phyloP scores from a whole-genome alignment of 768 basidiomycete species.

The Plicaturopsis crispa region DNA sequence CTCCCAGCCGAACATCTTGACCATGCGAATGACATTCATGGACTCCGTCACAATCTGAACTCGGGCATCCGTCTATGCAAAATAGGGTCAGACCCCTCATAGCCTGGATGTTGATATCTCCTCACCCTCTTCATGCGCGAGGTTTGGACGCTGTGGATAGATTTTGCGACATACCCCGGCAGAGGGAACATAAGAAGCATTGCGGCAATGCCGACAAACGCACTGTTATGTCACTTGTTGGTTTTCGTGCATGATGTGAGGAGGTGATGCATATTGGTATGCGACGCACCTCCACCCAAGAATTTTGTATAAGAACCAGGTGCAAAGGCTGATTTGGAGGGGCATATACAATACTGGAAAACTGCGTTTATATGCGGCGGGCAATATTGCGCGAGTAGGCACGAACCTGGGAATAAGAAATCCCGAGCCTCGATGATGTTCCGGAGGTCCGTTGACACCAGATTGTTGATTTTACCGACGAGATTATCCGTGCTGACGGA shows the following conservation, averaged over 20 bases:
- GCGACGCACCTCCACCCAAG: no score
- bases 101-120: no score
- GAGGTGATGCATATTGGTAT: no score
- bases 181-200: conserved; percentile 49
- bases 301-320: conserved; percentile 36
- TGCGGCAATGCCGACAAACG: conserved; percentile 48
- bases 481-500: conserved; percentile 12
- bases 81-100: no score
- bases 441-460: conserved; percentile 32
- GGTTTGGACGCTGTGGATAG: conserved; percentile 39
- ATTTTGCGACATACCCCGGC: conserved; percentile 47
- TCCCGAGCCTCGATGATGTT: conserved; percentile 21
- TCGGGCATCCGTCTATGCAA: conserved; percentile 52
- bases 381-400: no score
- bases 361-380: no score
- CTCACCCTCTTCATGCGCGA: conserved; percentile 38
- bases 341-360: conserved; percentile 27
- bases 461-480: conserved; percentile 35
- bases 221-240: no score
- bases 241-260: no score
- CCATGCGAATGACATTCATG: conserved; percentile 53
- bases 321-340: conserved; percentile 33
- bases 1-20: conserved; percentile 69
- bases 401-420: conserved; percentile 10
- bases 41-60: conserved; percentile 55